Conservation (phyloP, 345 rosid genomes). For the Draba incana region DNA sequence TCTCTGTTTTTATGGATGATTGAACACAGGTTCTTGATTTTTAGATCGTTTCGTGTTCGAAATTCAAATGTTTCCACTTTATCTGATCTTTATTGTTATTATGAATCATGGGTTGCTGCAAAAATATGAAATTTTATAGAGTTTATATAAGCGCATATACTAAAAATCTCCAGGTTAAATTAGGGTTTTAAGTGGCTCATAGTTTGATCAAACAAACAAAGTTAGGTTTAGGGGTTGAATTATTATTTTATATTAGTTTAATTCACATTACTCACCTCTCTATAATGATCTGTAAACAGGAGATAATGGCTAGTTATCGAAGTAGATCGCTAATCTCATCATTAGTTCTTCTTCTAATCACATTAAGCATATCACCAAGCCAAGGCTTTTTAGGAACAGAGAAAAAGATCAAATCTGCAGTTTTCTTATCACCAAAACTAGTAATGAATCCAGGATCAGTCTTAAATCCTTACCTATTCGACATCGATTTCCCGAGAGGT, state of each 20-base stretch:
- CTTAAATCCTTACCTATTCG: constrained; percentile 48
- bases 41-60: not conserved
- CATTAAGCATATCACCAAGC: constrained; percentile 28
- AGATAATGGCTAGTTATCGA: constrained; percentile 33
- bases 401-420: constrained; percentile 51
- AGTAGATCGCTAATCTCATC: constrained; percentile 34
- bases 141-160: not conserved
- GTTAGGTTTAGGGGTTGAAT: not conserved
- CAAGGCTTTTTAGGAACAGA: constrained; percentile 36
- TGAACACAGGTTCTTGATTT: not conserved
- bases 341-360: constrained; percentile 38
- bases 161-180: not conserved
- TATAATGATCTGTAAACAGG: constrained; percentile 37
- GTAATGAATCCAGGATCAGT: constrained; percentile 85
- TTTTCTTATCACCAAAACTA: constrained; percentile 70
- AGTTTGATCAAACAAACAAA: not conserved
- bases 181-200: constrained; percentile 18
- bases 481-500: constrained; percentile 80
- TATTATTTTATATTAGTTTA: not conserved
- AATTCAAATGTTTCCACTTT: not conserved
- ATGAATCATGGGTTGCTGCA: not conserved
- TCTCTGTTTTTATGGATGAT: constrained; percentile 13
- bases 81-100: not conserved
- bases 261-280: not conserved
- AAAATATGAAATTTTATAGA: not conserved